Evolutionary conservation across 441 rosid species (phyloP), one percentile per base, ranked within the genome.

Genomic region (Croton setiger): DNA sequence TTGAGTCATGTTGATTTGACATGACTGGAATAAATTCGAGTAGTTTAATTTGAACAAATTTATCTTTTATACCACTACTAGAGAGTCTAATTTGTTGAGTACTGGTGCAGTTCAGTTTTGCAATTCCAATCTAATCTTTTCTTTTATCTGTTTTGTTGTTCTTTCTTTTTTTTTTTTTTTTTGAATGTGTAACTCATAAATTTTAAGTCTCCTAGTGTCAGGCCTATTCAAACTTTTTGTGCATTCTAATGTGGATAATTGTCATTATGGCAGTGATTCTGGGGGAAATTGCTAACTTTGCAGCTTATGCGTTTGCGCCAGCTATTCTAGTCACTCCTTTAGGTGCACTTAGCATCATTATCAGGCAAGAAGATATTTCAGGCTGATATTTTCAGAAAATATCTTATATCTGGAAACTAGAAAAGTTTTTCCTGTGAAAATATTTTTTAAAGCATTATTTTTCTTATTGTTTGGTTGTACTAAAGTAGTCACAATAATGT

Each of bases 321-420:
- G 87, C 87, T 62, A 78, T 81, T 61, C 68, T 83, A 54, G 87
- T 83, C 70, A 83, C 87, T 33, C 87, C 83, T 13, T 82, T 83
- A 57, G 87, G 87, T 63, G 87, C 85, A 47, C 78, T 83, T 56
- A 83, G 85, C 72, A 83, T 83, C 36, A 83, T 83, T 71, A 76
- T 83, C 69, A 83, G 87, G 87, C 67, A 76, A 37, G 77, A 17
- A 23, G 27, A 47, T 20, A 54, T 62, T 21, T 23, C 18, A 48
- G 48, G 20, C 21, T 9, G 67, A 60, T 39, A 39, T 37, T 39
- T 39, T 39, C 9, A 5, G 43, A 4, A 37, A 39, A 9, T 5
- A 39, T 5, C 43, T 39, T 39, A 39, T 5, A 39, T 39, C 43
- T 39, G 9, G 43, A 7, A 3, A 39, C 43, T 9, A 39, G 9